These are phyloP conservation scores for Chamaenerion angustifolium DNA, from an alignment of 345 rosid genomes.

Conservation along the genomic window DNA sequence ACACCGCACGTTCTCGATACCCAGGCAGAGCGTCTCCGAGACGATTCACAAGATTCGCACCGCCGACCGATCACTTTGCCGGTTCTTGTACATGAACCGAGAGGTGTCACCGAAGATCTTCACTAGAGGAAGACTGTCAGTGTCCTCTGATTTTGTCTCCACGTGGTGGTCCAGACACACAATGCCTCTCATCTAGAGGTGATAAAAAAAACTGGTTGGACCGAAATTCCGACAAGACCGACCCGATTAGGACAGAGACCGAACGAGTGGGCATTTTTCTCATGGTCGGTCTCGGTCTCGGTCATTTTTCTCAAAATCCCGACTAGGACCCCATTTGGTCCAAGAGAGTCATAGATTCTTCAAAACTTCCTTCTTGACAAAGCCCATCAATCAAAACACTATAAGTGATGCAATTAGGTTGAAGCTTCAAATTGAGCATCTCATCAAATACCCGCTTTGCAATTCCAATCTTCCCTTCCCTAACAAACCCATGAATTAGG, in stretches of 20 bases:
- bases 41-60: no score
- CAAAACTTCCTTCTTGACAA: slow-evolving; percentile 32
- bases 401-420: slow-evolving; percentile 46
- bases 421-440: slow-evolving; percentile 46
- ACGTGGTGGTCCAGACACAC: slow-evolving; percentile 69
- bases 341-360: slow-evolving; percentile 51
- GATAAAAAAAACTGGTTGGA: no score
- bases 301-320: no score
- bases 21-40: slow-evolving; percentile 62
- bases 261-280: no score
- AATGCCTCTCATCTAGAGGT: no score
- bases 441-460: slow-evolving; percentile 50
- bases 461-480: slow-evolving; percentile 51
- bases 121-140: slow-evolving; percentile 45
- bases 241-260: no score
- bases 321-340: slow-evolving; percentile 51
- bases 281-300: no score
- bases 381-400: slow-evolving; percentile 60
- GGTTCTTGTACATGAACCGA: slow-evolving; percentile 52
- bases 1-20: slow-evolving; percentile 60
- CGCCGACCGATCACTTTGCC: slow-evolving; percentile 84
- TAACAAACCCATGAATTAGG: slow-evolving; percentile 54
- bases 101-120: slow-evolving; percentile 67
- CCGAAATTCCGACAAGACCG: no score
- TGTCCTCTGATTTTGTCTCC: slow-evolving; percentile 12